phyloP scores from a whole-genome alignment of 176 grass and related monocot genomes.

The Triticum aestivum region DNA sequence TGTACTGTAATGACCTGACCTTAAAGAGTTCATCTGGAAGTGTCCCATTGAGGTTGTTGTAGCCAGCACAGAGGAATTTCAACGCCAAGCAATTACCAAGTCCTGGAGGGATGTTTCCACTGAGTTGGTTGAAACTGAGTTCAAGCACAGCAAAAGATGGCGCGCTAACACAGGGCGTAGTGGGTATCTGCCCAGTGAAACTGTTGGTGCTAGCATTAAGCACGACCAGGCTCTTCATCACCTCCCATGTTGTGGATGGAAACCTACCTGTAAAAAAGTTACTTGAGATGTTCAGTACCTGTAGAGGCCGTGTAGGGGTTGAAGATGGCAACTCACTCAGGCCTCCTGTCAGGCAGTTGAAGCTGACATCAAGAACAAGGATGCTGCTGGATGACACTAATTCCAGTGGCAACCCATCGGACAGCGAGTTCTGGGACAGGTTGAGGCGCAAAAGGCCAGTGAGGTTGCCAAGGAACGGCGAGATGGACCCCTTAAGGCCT shows the following conservation, averaged over 20 bases:
- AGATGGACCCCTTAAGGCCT: conserved; percentile 34
- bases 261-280: conserved; percentile 35
- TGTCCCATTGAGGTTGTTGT: conserved; percentile 1
- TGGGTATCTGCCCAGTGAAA: conserved; percentile 31
- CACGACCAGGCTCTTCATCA: neutral
- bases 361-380: conserved; percentile 18
- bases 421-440: conserved; percentile 22
- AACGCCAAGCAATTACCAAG: conserved; percentile 8
- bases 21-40: conserved; percentile 32
- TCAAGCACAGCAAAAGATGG: conserved; percentile 26
- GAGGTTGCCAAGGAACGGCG: conserved; percentile 24
- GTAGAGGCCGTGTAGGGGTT: neutral
- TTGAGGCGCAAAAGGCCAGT: neutral
- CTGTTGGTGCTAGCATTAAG: conserved; percentile 50
- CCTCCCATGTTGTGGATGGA: conserved; percentile 11
- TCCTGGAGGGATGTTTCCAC: neutral
- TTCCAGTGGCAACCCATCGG: neutral
- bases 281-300: conserved; percentile 35
- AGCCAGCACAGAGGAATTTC: neutral
- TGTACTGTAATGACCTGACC: neutral
- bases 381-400: conserved; percentile 15
- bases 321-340: neutral
- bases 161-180: neutral
- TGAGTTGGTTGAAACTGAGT: conserved; percentile 22
- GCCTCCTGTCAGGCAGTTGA: neutral